Conservation (phyloP, 2,329 filamentous ascomycete genomes). For the Boeremia exigua region DNA sequence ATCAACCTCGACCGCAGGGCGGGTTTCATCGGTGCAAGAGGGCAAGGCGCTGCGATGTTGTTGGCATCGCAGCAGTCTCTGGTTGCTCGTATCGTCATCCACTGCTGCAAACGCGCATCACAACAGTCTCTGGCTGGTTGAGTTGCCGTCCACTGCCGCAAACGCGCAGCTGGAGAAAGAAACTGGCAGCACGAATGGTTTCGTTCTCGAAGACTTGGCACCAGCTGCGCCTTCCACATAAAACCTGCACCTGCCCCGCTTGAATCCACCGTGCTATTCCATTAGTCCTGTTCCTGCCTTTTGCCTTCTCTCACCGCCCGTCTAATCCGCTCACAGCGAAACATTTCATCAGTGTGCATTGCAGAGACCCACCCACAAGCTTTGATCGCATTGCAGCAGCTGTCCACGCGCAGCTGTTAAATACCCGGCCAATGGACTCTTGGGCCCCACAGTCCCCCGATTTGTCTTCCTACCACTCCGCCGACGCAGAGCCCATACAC, state of each 20-base stretch:
- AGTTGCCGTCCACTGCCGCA: conserved; percentile 45
- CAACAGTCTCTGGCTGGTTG: conserved; percentile 40
- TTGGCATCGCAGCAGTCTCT: conserved; percentile 29
- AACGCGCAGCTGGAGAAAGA: conserved; percentile 20
- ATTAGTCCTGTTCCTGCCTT: conserved; percentile 15
- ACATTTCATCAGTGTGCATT: conserved; percentile 15
- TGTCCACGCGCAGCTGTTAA: conserved; percentile 15
- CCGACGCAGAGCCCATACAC: conserved; percentile 46
- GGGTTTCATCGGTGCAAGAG: conserved; percentile 31
- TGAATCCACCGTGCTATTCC: conserved; percentile 3
- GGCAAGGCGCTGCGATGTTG: conserved; percentile 7
- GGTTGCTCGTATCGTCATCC: conserved; percentile 47
- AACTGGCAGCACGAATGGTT: conserved; percentile 18
- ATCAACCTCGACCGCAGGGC: conserved; percentile 32
- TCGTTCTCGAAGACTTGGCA: conserved; percentile 7
- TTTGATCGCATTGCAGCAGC: conserved; percentile 24
- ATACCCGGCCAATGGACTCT: conserved; percentile 39
- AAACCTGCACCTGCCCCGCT: conserved; percentile 13
- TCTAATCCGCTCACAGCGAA: not conserved
- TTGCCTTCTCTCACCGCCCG: conserved; percentile 17
- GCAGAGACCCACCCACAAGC: conserved; percentile 15
- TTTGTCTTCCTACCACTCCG: conserved; percentile 57
- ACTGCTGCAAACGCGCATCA: conserved; percentile 29
- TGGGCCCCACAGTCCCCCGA: conserved; percentile 53
- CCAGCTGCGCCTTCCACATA: conserved; percentile 2